These are phyloP conservation scores for Narthecium ossifragum DNA, from an alignment of 106 monocot species.

Conservation along the genomic window DNA sequence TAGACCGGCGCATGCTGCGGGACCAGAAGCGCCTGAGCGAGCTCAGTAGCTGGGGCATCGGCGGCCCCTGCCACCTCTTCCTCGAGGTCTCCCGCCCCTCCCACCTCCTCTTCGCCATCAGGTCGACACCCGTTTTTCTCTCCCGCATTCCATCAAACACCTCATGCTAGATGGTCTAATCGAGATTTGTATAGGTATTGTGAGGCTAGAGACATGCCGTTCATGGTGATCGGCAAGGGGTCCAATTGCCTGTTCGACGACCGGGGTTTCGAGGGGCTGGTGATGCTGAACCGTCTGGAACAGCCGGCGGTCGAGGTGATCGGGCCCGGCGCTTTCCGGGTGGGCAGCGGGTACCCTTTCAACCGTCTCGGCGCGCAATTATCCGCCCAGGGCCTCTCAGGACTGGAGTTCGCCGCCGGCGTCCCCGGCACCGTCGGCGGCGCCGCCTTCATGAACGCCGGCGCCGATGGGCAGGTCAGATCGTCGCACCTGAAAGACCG, in stretches of 20 bases:
- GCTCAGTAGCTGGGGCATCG: conserved; percentile 32
- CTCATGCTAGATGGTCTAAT: neutral
- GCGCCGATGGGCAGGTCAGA: conserved; percentile 24
- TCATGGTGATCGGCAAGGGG: conserved; percentile 17
- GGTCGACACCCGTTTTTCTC: conserved; percentile 18
- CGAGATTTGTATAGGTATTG: conserved; percentile 8
- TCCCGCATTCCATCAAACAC: neutral
- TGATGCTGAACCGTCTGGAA: conserved; percentile 21
- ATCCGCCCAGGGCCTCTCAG: conserved; percentile 21
- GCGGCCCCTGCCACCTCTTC: conserved; percentile 37
- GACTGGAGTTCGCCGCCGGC: conserved; percentile 26
- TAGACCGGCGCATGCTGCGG: conserved; percentile 8
- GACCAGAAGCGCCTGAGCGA: conserved; percentile 19
- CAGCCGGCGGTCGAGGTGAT: conserved; percentile 10
- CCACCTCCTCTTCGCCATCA: conserved; percentile 19
- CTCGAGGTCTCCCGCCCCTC: conserved; percentile 14
- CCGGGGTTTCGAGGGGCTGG: conserved; percentile 29
- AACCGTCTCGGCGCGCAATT: conserved; percentile 13
- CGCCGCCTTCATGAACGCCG: conserved; percentile 32
- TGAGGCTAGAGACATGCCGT: neutral
- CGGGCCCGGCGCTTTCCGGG: conserved; percentile 14
- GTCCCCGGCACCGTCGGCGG: conserved; percentile 26
- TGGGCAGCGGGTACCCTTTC: conserved; percentile 29
- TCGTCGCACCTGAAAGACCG: no score
- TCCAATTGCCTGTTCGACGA: conserved; percentile 40